Evolutionary conservation across 2,329 filamentous ascomycete genomes (phyloP).

Genomic region (Phialocephala subalpina): DNA sequence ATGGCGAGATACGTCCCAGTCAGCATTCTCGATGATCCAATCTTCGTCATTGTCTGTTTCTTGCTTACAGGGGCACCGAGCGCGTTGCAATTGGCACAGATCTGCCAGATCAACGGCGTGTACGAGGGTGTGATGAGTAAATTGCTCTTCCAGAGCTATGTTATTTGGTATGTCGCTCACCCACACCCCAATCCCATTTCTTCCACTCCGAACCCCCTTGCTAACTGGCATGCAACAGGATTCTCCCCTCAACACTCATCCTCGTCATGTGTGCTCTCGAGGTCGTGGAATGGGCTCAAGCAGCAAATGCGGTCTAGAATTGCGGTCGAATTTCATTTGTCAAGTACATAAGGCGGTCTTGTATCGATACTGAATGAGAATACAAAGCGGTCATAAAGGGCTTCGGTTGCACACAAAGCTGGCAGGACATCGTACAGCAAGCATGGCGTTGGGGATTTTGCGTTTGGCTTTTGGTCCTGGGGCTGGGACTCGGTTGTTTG

Average conservation of each 20-base stretch:
- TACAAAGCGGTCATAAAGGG: background rate
- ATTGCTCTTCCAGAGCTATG: conserved; percentile 94
- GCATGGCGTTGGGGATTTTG: conserved; percentile 1
- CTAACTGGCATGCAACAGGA: no score
- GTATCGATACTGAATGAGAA: conserved; percentile 3
- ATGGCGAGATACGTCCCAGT: conserved; percentile 90
- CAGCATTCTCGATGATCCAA: conserved; percentile 95
- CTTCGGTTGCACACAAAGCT: background rate
- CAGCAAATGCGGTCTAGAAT: background rate
- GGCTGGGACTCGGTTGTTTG: background rate
- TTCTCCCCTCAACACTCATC: conserved; percentile 89
- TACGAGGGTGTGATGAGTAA: conserved; percentile 95
- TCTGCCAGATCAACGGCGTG: conserved; percentile 97
- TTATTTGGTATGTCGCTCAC: conserved; percentile 75
- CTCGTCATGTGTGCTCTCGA: conserved; percentile 93
- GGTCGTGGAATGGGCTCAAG: conserved; percentile 84
- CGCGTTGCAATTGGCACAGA: conserved; percentile 93
- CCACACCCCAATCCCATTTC: no score
- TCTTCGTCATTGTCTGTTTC: conserved; percentile 98
- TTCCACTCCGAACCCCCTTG: no score
- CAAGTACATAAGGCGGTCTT: conserved; percentile 8
- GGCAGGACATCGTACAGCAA: background rate
- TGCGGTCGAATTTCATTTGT: background rate
- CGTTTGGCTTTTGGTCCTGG: background rate
- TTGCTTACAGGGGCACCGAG: conserved; percentile 92